Base-by-base conservation (phyloP, 2,329 filamentous ascomycete genomes). In the Fusarium verrucosum region DNA sequence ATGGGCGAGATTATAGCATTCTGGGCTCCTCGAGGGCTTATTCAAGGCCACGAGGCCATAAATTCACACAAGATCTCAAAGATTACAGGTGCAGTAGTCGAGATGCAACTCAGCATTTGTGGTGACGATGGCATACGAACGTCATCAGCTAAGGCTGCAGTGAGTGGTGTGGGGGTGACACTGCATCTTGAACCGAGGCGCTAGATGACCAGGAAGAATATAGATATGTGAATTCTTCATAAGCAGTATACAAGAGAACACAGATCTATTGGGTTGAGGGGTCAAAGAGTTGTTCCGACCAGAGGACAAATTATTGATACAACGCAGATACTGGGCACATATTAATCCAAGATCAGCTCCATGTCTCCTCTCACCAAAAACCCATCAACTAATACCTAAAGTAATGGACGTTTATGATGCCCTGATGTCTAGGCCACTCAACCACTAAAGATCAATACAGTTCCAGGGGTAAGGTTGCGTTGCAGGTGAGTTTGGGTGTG, bases 121-220 rank as follows among this genome's bases (percentile, higher is more conserved):
- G 30, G 23, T 46, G 45, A 62, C 33, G 30, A 37, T 46, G 19
- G 38, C 30, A 49, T 52, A 25, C 26, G 30, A 45, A 64, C 53
- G 59, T 64, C 49, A 50, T 59, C 30, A 60, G 53, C 36, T 59
- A 46, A 58, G 54, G 59, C 43, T 57, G 36, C 32, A 38, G 37
- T 50, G 35, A 38, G 37, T 50, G 35, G 35, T 64, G 49, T 51
- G 50, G 58, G 44, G 46, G 30, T 50, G 22, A 58, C 59, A 64
- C 53, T 52, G 32, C 58, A 58, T 53, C 33, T 30, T 45, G 54
- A 41, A 32, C 42, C 36, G 36, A 58, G 26, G 25, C 46, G 38
- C 52, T 63, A 50, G 49, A 14, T n/a, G 20, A 38, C n/a, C n/a
- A 14, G 23, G 23, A 36, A 28, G 20, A 33, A 30, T 14, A 33